These are phyloP conservation scores for Parachaetomium inaequale DNA, from an alignment of 495 filamentous ascomycete species.

Conservation along the genomic window DNA sequence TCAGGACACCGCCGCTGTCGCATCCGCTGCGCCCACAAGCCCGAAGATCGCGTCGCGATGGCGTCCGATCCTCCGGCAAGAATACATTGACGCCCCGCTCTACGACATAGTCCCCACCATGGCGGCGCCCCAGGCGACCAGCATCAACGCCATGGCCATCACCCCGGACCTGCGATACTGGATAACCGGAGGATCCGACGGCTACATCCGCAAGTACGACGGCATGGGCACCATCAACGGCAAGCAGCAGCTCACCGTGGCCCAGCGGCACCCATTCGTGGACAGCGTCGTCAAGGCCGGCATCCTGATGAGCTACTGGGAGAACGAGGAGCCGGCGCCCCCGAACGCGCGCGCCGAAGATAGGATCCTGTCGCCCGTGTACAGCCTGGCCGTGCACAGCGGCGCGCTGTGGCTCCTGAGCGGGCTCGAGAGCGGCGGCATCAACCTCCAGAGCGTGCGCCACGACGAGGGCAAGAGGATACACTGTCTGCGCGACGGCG, in stretches of 20 bases:
- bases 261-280: constrained; percentile 94
- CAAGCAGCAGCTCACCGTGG: constrained; percentile 89
- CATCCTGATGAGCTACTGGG: constrained; percentile 93
- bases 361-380: constrained; percentile 72
- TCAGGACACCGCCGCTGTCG: constrained; percentile 29
- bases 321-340: constrained; percentile 63
- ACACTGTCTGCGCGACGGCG: constrained; percentile 57
- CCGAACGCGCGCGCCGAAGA: constrained; percentile 49
- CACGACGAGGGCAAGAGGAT: constrained; percentile 94
- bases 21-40: constrained; percentile 49
- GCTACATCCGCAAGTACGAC: constrained; percentile 93
- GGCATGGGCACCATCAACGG: constrained; percentile 93
- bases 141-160: constrained; percentile 86
- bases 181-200: constrained; percentile 89
- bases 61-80: constrained; percentile 69
- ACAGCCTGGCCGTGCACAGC: constrained; percentile 86
- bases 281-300: constrained; percentile 95
- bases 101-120: constrained; percentile 98
- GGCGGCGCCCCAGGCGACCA: constrained; percentile 91
- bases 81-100: constrained; percentile 72
- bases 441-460: constrained; percentile 90
- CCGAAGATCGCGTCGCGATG: constrained; percentile 40
- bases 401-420: constrained; percentile 88
- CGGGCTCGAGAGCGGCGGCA: constrained; percentile 83
- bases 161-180: constrained; percentile 96